Conservation (phyloP, 345 rosid species). For the Cardamine chenopodiifolia region DNA sequence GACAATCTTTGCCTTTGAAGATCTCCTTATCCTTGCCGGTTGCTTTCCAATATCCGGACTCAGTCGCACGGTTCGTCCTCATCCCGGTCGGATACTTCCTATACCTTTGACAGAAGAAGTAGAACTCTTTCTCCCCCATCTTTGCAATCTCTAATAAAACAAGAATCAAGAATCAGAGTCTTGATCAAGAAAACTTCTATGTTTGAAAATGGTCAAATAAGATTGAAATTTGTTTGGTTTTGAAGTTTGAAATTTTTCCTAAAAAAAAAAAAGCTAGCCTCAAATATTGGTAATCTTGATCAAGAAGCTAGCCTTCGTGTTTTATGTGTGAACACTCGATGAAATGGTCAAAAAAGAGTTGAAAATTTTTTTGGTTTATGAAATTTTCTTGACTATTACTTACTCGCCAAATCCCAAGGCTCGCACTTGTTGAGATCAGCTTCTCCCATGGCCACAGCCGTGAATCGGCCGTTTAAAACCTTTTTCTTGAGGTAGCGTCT, state of each 20-base stretch:
- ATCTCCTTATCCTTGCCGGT: slow-evolving; percentile 97
- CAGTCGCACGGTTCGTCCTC: slow-evolving; percentile 96
- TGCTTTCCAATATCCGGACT: slow-evolving; percentile 95
- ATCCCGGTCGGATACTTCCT: slow-evolving; percentile 93
- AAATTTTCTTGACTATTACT: slow-evolving; percentile 14
- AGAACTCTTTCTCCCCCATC: slow-evolving; percentile 95
- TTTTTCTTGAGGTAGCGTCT: slow-evolving; percentile 68
- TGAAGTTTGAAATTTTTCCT: slow-evolving; percentile 16
- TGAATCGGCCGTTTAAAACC: slow-evolving; percentile 62
- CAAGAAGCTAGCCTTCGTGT: slow-evolving; percentile 32
- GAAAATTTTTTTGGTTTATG: neutral
- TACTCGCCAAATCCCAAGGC: slow-evolving; percentile 96
- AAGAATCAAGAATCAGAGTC: slow-evolving; percentile 6
- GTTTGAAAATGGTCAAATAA: slow-evolving; percentile 23
- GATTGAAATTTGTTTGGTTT: slow-evolving; percentile 6
- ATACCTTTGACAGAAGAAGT: slow-evolving; percentile 92
- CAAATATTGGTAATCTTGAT: slow-evolving; percentile 23
- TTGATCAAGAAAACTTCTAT: slow-evolving; percentile 22
- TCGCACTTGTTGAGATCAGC: slow-evolving; percentile 95
- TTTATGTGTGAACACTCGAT: slow-evolving; percentile 24
- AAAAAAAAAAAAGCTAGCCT: neutral
- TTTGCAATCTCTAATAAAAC: slow-evolving; percentile 70
- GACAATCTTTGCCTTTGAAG: slow-evolving; percentile 53
- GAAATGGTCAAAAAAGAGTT: slow-evolving; percentile 25
- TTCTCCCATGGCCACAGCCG: slow-evolving; percentile 76